Evolutionary conservation across 108 stramenopile species (phyloP).

Genomic region (Pseudonitzschia multiseries): DNA sequence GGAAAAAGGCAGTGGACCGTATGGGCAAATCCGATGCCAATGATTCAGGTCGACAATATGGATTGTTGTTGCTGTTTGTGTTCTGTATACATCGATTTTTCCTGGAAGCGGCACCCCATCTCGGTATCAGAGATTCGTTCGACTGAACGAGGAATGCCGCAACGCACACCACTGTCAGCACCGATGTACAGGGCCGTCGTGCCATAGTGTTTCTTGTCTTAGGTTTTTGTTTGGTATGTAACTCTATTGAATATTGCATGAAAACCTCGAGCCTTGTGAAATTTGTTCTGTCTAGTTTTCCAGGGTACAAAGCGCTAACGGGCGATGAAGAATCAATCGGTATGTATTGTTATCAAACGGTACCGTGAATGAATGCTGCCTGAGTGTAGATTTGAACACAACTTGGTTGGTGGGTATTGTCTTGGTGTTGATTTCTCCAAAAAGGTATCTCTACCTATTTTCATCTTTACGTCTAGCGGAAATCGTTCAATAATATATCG

Average conservation of each 20-base stretch:
- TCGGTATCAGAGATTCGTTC: constrained; percentile 8
- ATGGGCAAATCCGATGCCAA: not conserved
- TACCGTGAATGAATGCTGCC: no score
- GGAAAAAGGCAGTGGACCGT: not conserved
- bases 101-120: not conserved
- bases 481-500: not conserved
- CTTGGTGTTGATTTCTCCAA: no score
- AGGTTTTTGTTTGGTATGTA: not conserved
- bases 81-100: not conserved
- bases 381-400: no score
- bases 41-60: not conserved
- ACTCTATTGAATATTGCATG: not conserved
- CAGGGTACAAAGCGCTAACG: no score
- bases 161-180: not conserved
- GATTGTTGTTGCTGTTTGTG: not conserved
- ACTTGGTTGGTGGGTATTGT: no score
- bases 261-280: not conserved
- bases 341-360: no score
- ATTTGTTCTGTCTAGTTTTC: no score
- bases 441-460: no score
- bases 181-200: not conserved
- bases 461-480: no score
- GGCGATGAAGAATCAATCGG: no score
- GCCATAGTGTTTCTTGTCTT: not conserved
- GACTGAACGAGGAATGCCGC: constrained; percentile 7